phyloP scores from a whole-genome alignment of 768 basidiomycete species.

The Lactarius sp. region DNA sequence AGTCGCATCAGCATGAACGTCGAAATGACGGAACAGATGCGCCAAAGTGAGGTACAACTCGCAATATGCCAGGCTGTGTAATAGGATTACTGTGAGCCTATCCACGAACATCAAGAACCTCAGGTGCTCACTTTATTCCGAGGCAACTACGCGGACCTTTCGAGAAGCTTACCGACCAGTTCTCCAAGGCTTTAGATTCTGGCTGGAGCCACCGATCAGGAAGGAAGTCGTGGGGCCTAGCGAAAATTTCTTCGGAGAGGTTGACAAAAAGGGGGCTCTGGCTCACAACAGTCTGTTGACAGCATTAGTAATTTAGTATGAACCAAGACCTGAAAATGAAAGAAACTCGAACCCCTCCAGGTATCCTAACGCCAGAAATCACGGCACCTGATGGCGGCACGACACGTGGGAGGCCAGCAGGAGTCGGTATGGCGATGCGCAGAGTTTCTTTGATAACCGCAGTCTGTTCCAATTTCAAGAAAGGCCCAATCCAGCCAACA shows the following conservation, averaged over 20 bases:
- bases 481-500: neutral
- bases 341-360: constrained; percentile 16
- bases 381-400: constrained; percentile 16
- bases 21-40: constrained; percentile 26
- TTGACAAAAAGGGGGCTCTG: constrained; percentile 20
- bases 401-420: constrained; percentile 14
- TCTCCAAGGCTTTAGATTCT: constrained; percentile 16
- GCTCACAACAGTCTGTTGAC: constrained; percentile 13
- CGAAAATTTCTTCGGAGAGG: constrained; percentile 17
- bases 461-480: constrained; percentile 3
- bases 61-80: constrained; percentile 23
- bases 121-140: constrained; percentile 24
- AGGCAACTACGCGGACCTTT: constrained; percentile 26
- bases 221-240: constrained; percentile 18
- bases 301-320: neutral
- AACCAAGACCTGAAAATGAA: neutral
- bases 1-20: constrained; percentile 15
- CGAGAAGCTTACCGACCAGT: constrained; percentile 23
- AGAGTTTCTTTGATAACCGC: constrained; percentile 18
- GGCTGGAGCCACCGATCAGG: constrained; percentile 25
- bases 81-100: no score
- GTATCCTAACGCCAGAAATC: constrained; percentile 12
- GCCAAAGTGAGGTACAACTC: constrained; percentile 26
- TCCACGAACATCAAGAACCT: no score
- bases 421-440: neutral